phyloP scores from a whole-genome alignment of 2,329 filamentous ascomycete species.

The Leptosphaerulina australis region DNA sequence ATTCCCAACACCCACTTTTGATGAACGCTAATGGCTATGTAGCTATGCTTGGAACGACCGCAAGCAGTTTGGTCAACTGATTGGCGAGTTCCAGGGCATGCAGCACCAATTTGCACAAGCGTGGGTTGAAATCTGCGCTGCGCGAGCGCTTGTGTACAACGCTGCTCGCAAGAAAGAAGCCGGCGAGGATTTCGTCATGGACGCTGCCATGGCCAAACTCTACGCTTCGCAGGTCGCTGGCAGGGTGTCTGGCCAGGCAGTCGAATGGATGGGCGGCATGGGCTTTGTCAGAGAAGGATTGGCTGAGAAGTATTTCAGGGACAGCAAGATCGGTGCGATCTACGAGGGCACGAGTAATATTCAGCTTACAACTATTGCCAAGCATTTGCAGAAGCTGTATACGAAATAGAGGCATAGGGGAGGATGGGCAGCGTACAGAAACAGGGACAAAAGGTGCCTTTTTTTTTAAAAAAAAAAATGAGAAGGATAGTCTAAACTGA shows the following conservation, averaged over 20 bases:
- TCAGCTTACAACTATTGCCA: slow-evolving; percentile 73
- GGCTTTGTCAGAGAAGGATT: slow-evolving; percentile 95
- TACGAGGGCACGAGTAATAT: slow-evolving; percentile 90
- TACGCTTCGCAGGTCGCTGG: slow-evolving; percentile 92
- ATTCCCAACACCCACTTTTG: no score
- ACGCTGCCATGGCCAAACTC: slow-evolving; percentile 98
- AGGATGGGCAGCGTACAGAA: neutral
- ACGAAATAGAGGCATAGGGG: slow-evolving; percentile 53
- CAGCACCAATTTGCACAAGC: slow-evolving; percentile 98
- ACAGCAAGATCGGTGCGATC: slow-evolving; percentile 98
- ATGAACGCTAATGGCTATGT: neutral
- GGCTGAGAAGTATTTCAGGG: slow-evolving; percentile 96
- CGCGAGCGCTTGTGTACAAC: slow-evolving; percentile 91
- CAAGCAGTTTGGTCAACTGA: slow-evolving; percentile 90
- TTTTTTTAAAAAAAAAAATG: neutral
- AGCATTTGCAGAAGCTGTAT: slow-evolving; percentile 72
- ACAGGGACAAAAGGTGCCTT: no score
- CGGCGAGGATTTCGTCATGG: slow-evolving; percentile 90
- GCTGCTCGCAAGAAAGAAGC: slow-evolving; percentile 98
- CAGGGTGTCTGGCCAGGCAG: slow-evolving; percentile 79
- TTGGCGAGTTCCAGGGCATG: slow-evolving; percentile 99
- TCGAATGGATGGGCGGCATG: slow-evolving; percentile 99
- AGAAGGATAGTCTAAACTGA: neutral
- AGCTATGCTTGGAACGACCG: slow-evolving; percentile 98
- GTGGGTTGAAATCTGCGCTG: slow-evolving; percentile 90